These are phyloP conservation scores for Cladosporium sp. DNA, from an alignment of 2,329 filamentous ascomycete genomes.

Conservation along the genomic window DNA sequence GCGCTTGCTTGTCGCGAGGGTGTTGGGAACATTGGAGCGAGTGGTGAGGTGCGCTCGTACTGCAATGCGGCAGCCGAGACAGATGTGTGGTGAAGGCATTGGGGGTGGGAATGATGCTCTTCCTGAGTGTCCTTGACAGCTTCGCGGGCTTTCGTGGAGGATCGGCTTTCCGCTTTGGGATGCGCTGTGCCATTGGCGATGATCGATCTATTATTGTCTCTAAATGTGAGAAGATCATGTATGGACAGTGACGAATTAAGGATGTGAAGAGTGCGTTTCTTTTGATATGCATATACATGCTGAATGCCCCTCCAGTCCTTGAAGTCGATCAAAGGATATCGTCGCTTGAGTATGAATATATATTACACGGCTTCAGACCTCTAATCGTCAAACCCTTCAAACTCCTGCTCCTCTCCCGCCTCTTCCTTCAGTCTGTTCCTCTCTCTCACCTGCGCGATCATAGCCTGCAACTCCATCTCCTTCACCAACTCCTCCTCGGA, in stretches of 20 bases:
- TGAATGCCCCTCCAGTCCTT: too few relatives aligned
- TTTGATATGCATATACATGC: too few relatives aligned
- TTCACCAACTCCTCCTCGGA: constrained; percentile 25
- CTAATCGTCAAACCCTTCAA: constrained; percentile 19
- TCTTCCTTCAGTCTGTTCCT: constrained; percentile 20
- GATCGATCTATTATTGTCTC: not conserved
- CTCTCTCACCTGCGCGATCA: constrained; percentile 19
- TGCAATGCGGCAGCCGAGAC: constrained; percentile 10
- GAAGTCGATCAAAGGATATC: not conserved
- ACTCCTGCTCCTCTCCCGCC: constrained; percentile 14
- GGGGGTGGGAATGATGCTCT: not conserved
- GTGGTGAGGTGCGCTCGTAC: not conserved
- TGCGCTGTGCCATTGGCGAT: not conserved
- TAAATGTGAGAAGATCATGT: too few relatives aligned
- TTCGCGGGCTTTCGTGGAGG: not conserved
- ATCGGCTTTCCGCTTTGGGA: not conserved
- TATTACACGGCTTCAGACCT: not conserved
- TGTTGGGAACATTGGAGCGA: constrained; percentile 5
- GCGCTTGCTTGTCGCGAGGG: constrained; percentile 18
- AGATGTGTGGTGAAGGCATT: constrained; percentile 13
- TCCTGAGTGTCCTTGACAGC: not conserved
- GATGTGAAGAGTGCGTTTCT: too few relatives aligned
- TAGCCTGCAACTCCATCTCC: constrained; percentile 21
- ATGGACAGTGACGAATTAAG: not conserved
- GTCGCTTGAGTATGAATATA: not conserved